Evolutionary conservation across 2,329 filamentous ascomycete genomes (phyloP), one percentile per base, ranked within the genome.

Genomic region (Beauveria medogensis): DNA sequence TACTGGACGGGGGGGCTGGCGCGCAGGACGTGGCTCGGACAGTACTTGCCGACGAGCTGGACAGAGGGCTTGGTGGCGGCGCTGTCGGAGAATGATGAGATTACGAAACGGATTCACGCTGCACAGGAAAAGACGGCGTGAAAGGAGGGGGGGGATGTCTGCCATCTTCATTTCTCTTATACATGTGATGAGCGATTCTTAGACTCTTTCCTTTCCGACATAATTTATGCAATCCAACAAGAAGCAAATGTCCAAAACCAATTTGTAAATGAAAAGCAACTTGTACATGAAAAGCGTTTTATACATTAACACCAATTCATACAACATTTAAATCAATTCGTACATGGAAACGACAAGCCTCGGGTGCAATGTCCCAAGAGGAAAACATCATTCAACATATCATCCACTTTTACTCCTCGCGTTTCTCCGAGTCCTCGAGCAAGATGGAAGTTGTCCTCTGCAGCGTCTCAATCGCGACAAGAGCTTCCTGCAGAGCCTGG

Each of bases 1-100:
- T 56, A 56, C 30, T 61, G 60, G 60, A 53, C 53, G 6, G 60
- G 60, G 3, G 60, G 60, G 10, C 16, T 61, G 3, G 60, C 60
- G 47, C 41, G 47, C 14, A 12, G 44, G 26, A 53, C 60, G 20
- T 57, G 60, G 60, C 40, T 61, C 5, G 57, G n/a, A 5, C 57
- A 60, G 57, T 60, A 47, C 28, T 44, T 60, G 14, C 57, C 57
- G 40, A 47, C 34, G 41, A 47, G 48, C 40, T 60, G 57, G 57
- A 40, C 26, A 4, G 57, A 60, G 50, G 40, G 22, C 16, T 37
- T 60, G 41, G 28, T 47, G 12, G 57, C 48, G 16, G 50, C 50
- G 50, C 43, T 60, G 48, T 53, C 48, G 48, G 57, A 48, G 48
- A 54, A 47, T 46, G 57, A 54, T n/a, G 57, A 43, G 48, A 60